These are phyloP conservation scores for Helichrysum umbraculigerum DNA, from an alignment of 129 eudicot genomes.

Conservation along the genomic window DNA sequence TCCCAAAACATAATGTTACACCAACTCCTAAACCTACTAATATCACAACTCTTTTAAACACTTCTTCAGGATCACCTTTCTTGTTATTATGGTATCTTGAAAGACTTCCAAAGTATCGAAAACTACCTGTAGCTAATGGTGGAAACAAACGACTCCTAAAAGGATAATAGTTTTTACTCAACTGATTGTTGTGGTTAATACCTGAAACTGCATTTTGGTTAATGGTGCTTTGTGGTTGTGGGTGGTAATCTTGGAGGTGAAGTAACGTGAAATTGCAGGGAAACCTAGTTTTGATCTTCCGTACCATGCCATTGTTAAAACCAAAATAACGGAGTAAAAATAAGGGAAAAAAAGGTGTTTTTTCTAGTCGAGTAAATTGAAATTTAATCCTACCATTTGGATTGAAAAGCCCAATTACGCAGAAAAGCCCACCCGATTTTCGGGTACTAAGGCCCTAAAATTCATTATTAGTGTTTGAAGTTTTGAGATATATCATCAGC, in stretches of 20 bases:
- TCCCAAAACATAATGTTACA: not conserved
- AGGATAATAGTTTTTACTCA: not conserved
- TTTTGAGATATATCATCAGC: too few species aligned
- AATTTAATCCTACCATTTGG: too few species aligned
- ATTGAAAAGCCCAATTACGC: too few species aligned
- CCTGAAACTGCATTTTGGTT: not conserved
- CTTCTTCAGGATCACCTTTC: too few species aligned
- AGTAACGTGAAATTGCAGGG: conserved; percentile 30
- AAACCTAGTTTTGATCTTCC: conserved; percentile 51
- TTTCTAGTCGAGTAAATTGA: too few species aligned
- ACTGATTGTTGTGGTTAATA: not conserved
- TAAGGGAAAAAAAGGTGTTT: too few species aligned
- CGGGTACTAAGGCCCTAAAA: too few species aligned
- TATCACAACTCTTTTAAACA: conserved; percentile 29
- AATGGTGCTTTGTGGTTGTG: conserved; percentile 12
- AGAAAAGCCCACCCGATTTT: too few species aligned
- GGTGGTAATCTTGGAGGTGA: conserved; percentile 15
- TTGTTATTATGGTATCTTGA: not conserved
- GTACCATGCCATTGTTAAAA: conserved; percentile 54
- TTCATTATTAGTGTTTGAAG: too few species aligned
- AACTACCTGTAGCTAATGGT: not conserved
- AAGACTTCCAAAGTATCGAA: conserved; percentile 28
- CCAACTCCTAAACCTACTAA: conserved; percentile 53
- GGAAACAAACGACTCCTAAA: conserved; percentile 27
- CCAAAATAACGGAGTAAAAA: too few species aligned